phyloP scores from a whole-genome alignment of 495 filamentous ascomycete species.

The Evernia prunastri region DNA sequence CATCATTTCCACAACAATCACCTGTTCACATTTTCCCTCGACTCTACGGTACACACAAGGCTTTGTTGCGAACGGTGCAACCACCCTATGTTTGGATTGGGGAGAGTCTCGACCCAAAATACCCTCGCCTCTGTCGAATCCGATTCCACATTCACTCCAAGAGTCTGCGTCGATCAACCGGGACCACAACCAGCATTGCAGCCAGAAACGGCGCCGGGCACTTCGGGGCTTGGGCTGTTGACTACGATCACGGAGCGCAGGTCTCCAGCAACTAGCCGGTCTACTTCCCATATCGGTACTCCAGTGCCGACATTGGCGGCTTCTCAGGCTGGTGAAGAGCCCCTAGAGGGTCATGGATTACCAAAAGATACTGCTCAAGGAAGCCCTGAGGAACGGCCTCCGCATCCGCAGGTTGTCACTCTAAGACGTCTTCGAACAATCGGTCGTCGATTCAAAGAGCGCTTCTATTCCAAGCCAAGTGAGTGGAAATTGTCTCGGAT shows the following conservation, averaged over 20 bases:
- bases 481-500: not conserved
- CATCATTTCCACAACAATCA: conserved; percentile 18
- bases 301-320: not conserved
- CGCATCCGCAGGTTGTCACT: not conserved
- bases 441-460: not conserved
- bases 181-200: not conserved
- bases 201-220: not conserved
- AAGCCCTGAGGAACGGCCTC: not conserved
- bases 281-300: not conserved
- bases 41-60: conserved; percentile 7
- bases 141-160: not conserved
- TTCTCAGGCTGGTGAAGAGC: not conserved
- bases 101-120: conserved; percentile 12
- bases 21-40: not conserved
- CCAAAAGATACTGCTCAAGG: not conserved
- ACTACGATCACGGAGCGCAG: not conserved
- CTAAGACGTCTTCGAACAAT: conserved; percentile 4
- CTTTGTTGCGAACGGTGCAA: conserved; percentile 9
- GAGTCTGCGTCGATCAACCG: conserved; percentile 3
- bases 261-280: not conserved
- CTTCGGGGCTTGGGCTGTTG: not conserved
- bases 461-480: conserved; percentile 1
- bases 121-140: conserved; percentile 19
- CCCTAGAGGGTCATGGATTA: not conserved
- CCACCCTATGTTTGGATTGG: conserved; percentile 17